Evolutionary conservation across 495 filamentous ascomycete species (phyloP).

Genomic region (Apodospora peruviana): DNA sequence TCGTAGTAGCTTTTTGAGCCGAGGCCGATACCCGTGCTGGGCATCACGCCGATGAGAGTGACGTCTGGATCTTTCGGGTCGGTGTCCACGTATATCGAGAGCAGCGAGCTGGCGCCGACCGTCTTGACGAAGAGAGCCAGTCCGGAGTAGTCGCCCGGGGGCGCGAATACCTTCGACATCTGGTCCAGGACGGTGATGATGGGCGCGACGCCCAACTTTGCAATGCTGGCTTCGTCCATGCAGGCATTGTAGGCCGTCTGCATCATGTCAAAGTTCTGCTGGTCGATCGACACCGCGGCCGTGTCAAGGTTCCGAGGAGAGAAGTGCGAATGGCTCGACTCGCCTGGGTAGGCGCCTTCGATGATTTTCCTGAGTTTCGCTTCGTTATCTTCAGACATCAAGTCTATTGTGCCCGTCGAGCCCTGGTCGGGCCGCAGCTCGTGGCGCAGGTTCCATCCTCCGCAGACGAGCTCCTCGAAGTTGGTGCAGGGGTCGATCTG

Average conservation of each 20-base stretch:
- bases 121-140: too few species aligned
- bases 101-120: too few species aligned
- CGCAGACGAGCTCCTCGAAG: conserved; percentile 65
- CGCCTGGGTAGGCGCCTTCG: conserved; percentile 48
- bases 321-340: conserved; percentile 42
- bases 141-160: not conserved
- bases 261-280: conserved; percentile 61
- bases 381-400: conserved; percentile 55
- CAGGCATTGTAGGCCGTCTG: conserved; percentile 60
- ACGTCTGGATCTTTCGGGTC: not conserved
- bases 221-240: conserved; percentile 51
- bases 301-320: conserved; percentile 33
- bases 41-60: not conserved
- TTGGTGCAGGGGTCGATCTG: conserved; percentile 62
- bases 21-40: not conserved
- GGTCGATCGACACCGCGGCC: conserved; percentile 31
- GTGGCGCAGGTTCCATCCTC: conserved; percentile 58
- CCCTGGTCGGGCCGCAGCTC: conserved; percentile 64
- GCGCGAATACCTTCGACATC: conserved; percentile 6
- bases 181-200: conserved; percentile 40
- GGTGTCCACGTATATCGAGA: too few species aligned
- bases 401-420: conserved; percentile 51
- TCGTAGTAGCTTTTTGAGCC: not conserved
- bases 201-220: conserved; percentile 49
- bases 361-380: conserved; percentile 58